Percentiles rank a stretch among this genome's conserved stretches.
Conservation (phyloP, 2,329 filamentous ascomycete species). For the Pyrenochaeta sp. region DNA sequence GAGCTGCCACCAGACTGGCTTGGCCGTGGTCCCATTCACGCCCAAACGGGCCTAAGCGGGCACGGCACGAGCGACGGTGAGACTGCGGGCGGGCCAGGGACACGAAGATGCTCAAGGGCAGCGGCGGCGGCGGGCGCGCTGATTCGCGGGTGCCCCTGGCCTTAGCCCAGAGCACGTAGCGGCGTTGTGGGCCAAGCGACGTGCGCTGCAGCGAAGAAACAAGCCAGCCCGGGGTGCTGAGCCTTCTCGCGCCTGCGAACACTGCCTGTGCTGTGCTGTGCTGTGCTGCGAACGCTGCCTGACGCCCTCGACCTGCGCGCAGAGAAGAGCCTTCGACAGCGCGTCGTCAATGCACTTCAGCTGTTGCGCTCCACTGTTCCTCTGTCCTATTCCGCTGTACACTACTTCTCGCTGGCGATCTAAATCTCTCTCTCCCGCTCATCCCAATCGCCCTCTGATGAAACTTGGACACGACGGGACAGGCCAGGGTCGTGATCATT, state of each 20-base stretch:
- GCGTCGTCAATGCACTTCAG: no score
- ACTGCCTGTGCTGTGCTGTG: no score
- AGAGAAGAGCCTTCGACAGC: no score
- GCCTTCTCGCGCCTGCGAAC: no score
- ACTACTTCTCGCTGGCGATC: conserved; percentile 21
- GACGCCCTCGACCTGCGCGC: conserved; percentile 3
- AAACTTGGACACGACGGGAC: conserved; percentile 27
- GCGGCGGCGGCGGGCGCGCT: conserved; percentile 7
- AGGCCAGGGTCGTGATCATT: conserved; percentile 31
- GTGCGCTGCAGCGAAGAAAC: conserved; percentile 33
- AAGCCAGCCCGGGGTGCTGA: no score
- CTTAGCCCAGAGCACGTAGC: conserved; percentile 18
- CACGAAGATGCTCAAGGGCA: conserved; percentile 28
- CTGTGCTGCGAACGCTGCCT: conserved; percentile 6
- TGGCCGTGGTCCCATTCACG: conserved; percentile 23
- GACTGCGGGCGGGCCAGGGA: conserved; percentile 11
- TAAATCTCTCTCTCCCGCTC: conserved; percentile 6
- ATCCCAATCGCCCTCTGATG: conserved; percentile 16
- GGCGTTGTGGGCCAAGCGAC: conserved; percentile 14
- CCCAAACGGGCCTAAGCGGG: conserved; percentile 29
- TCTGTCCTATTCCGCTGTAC: no score
- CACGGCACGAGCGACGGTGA: conserved; percentile 27
- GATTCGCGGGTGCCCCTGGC: conserved; percentile 25
- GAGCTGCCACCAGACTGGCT: conserved; percentile 24
- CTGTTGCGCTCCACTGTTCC: no score